Conservation (phyloP, 768 basidiomycete species). For the Botryobasidium botryosum region DNA sequence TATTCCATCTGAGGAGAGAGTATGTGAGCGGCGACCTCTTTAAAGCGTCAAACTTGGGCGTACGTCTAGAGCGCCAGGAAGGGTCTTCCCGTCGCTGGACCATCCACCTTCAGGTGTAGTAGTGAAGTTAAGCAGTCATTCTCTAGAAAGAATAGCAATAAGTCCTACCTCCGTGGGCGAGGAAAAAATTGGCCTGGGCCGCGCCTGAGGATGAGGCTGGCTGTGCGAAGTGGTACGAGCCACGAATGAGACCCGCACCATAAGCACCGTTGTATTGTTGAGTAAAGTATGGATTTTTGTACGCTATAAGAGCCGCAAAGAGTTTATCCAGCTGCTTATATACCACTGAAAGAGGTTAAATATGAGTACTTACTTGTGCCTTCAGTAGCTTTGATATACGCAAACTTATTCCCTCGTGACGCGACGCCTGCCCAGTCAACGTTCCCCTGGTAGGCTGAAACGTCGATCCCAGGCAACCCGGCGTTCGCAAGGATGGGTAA, state of each 20-base stretch:
- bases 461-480: too few species aligned
- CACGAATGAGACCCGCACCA: slow-evolving; percentile 37
- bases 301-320: slow-evolving; percentile 2
- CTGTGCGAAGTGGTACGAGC: slow-evolving; percentile 34
- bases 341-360: too few species aligned
- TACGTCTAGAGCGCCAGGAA: slow-evolving; percentile 46
- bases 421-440: slow-evolving; percentile 37
- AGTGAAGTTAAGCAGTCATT: too few species aligned
- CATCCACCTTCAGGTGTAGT: too few species aligned
- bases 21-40: too few species aligned
- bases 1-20: too few species aligned
- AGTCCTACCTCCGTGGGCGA: slow-evolving; percentile 41
- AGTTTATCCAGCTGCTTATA: too few species aligned
- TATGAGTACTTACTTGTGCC: slow-evolving; percentile 28
- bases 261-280: slow-evolving; percentile 40
- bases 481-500: too few species aligned
- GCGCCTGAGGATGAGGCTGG: slow-evolving; percentile 27
- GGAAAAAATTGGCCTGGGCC: slow-evolving; percentile 40
- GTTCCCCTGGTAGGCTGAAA: too few species aligned
- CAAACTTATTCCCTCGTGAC: slow-evolving; percentile 35
- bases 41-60: too few species aligned
- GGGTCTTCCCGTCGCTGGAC: slow-evolving; percentile 38
- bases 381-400: slow-evolving; percentile 54
- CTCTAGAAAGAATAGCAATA: too few species aligned
- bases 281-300: slow-evolving; percentile 25